Percentiles rank a stretch among this genome's conserved stretches.
These are phyloP conservation scores for Guadua angustifolia DNA, from an alignment of 176 grass and related monocot genomes.

Conservation along the genomic window DNA sequence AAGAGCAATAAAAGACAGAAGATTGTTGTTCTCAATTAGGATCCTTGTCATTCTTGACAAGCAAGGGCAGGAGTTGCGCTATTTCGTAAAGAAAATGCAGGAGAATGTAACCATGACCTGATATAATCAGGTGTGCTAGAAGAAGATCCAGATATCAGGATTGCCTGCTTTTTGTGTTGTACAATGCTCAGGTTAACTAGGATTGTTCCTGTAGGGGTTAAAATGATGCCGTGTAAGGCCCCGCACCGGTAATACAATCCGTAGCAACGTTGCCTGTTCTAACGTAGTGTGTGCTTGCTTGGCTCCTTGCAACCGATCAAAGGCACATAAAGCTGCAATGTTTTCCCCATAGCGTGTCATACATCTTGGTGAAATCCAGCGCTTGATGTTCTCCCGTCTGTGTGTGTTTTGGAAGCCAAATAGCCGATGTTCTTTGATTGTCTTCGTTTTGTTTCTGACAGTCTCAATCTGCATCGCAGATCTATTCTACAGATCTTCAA, in stretches of 20 bases:
- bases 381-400: neutral
- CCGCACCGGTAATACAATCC: neutral
- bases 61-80: neutral
- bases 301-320: neutral
- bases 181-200: conserved; percentile 31
- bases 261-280: neutral
- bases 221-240: neutral
- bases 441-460: neutral
- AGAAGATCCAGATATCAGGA: neutral
- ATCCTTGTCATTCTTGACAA: conserved; percentile 5
- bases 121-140: neutral
- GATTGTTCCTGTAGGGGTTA: neutral
- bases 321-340: too few relatives aligned
- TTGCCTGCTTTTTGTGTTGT: neutral
- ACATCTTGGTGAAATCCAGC: too few relatives aligned
- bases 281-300: neutral
- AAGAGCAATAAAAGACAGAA: conserved; percentile 71
- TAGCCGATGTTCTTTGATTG: neutral
- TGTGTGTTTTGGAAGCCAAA: neutral
- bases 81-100: neutral
- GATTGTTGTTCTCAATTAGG: conserved; percentile 74
- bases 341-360: too few relatives aligned
- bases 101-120: conserved; percentile 11
- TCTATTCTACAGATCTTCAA: neutral
- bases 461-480: neutral